Base-by-base conservation (phyloP, 1,284 basidiomycete species). In the Exobasidium cylindrosporum region DNA sequence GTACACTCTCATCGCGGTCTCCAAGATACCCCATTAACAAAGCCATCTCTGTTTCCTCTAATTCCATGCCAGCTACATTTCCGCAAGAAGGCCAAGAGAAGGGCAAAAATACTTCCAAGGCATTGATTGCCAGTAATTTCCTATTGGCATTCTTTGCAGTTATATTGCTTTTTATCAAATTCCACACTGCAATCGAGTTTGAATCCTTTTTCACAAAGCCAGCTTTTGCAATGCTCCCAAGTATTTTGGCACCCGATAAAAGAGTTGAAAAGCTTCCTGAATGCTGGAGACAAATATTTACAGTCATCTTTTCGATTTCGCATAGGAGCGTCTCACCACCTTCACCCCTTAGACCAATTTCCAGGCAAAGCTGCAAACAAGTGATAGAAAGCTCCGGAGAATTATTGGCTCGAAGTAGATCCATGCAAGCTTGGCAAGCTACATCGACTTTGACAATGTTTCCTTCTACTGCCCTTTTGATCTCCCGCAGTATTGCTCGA, bases 61-160 rank as follows among this genome's bases (percentile, higher is more conserved):
- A 13, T 28, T 50, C 21, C 14, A 50, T 13, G 26, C 26, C 47
- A 13, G 47, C n/a, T 40, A 10, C 35, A 17, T 40, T 40, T 13
- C 26, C 47, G 17, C 3, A 2, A 13, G 26, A 50, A 2, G n/a
- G 47, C 47, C 47, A 50, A 13, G 5, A 21, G 32, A 32, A 55
- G 5, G 53, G 53, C n/a, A 55, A 23, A 29, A 55, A 29, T 17
- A 29, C 53, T 3, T 55, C 53, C 3, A 55, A 21, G 4, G 29
- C 17, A 32, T 4, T 6, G 14, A 55, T 23, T 4, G 40, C 53
- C 4, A 55, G 31, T 24, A 55, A 4, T 6, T 14, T 55, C 23
- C 53, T n/a, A 29, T 55, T 55, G 4, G 31, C 31, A 55, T 55
- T 55, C 5, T 29, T 26, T 23, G 53, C 14, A 23, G 4, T 26